phyloP scores from a whole-genome alignment of 2,329 filamentous ascomycete species.

The Periconia digitata region DNA sequence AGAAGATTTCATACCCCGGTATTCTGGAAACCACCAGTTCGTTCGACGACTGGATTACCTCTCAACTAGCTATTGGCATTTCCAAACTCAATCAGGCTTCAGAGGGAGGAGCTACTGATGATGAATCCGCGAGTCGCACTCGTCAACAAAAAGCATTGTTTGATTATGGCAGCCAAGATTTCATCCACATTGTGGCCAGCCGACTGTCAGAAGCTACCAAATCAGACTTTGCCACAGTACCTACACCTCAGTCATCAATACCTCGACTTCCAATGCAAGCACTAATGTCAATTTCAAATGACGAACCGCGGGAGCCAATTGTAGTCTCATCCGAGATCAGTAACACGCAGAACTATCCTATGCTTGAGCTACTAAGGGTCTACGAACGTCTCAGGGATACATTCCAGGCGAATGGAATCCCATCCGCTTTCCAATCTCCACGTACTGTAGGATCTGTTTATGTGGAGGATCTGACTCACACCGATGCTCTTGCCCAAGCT shows the following conservation, averaged over 20 bases:
- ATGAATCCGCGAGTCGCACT: slow-evolving; percentile 24
- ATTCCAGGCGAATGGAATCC: slow-evolving; percentile 53
- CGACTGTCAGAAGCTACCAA: slow-evolving; percentile 41
- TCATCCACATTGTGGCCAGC: slow-evolving; percentile 54
- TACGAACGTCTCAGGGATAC: slow-evolving; percentile 61
- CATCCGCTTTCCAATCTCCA: slow-evolving; percentile 49
- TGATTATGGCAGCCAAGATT: slow-evolving; percentile 53
- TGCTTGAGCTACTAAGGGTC: slow-evolving; percentile 54
- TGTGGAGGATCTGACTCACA: slow-evolving; percentile 52
- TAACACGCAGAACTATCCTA: slow-evolving; percentile 24
- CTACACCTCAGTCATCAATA: slow-evolving; percentile 21
- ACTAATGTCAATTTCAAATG: slow-evolving; percentile 26
- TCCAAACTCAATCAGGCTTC: slow-evolving; percentile 53
- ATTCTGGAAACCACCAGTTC: slow-evolving; percentile 60
- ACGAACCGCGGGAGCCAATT: slow-evolving; percentile 27
- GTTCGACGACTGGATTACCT: slow-evolving; percentile 71
- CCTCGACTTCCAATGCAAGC: slow-evolving; percentile 35
- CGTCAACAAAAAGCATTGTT: slow-evolving; percentile 53
- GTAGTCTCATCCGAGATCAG: slow-evolving; percentile 22
- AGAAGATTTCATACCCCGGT: slow-evolving; percentile 80
- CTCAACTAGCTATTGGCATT: slow-evolving; percentile 55
- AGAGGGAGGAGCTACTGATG: slow-evolving; percentile 24
- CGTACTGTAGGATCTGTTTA: slow-evolving; percentile 41
- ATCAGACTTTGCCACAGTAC: slow-evolving; percentile 20
- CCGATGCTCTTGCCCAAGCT: slow-evolving; percentile 63